phyloP scores from a whole-genome alignment of 2,329 filamentous ascomycete species.

The Phialophora chinensis region DNA sequence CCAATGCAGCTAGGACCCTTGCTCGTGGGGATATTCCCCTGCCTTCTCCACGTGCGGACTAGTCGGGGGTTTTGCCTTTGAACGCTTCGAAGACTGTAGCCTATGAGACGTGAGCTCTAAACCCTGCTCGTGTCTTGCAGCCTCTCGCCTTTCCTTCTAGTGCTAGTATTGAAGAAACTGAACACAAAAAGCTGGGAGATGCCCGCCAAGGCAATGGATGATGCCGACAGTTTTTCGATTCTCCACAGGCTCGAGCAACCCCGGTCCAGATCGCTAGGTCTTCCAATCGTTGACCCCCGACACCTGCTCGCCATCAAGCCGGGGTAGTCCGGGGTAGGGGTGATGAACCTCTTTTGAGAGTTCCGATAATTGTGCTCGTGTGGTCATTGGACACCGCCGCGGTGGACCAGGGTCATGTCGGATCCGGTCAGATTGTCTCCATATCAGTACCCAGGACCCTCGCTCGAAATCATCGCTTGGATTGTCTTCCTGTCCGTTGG shows the following conservation, averaged over 20 bases:
- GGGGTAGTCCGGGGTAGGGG: constrained; percentile 31
- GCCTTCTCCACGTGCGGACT: constrained; percentile 24
- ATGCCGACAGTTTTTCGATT: neutral
- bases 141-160: constrained; percentile 3
- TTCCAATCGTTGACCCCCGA: constrained; percentile 24
- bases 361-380: neutral
- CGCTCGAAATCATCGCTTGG: constrained; percentile 3
- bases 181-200: neutral
- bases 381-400: constrained; percentile 7
- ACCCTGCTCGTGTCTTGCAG: constrained; percentile 7
- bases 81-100: neutral
- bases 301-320: constrained; percentile 8
- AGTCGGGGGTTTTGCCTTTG: constrained; percentile 1
- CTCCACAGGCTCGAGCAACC: constrained; percentile 22
- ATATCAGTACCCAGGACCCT: constrained; percentile 27
- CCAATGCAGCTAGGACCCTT: constrained; percentile 1
- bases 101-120: neutral
- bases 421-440: constrained; percentile 27
- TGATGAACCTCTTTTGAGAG: constrained; percentile 17
- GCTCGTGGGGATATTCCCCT: constrained; percentile 20
- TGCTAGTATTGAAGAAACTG: neutral
- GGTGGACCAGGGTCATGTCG: constrained; percentile 19
- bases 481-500: constrained; percentile 1
- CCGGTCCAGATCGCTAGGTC: constrained; percentile 9
- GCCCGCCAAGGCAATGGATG: neutral